Evolutionary conservation across 2,329 filamentous ascomycete species (phyloP), one percentile per base, ranked within the genome.

Genomic region (Alternaria burnsii): DNA sequence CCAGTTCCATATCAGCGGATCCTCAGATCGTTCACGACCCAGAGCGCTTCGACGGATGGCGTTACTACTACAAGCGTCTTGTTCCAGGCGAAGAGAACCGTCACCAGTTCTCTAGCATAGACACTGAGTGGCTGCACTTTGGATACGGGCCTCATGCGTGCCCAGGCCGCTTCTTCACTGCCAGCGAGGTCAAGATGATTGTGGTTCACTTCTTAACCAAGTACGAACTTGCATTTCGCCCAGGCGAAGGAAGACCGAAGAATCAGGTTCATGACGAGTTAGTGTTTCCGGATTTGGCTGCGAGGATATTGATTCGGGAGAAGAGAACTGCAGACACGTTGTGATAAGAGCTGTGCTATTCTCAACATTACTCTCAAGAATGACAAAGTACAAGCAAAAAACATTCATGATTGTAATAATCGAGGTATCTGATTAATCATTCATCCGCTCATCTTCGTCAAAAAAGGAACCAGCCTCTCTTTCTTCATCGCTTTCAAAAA

Each of bases 381-480:
- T 11, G 18, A 4, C 24, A 8, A 8, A 2, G 6, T 20, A 40
- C 6, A 6, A 14, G 3, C 6, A 24, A 42, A 42, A 24, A 42
- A 24, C 20, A 42, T 40, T 42, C 40, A 24, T 42, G 20, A 42
- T 42, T 24, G 12, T 42, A 42, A 42, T 6, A 24, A 42, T 42
- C 40, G 20, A 42, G 40, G 40, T 42, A 42, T 42, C 40, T 14
- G 22, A 42, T 11, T 42, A 41, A 41, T 42, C 20, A 24, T 42
- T 20, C 20, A 16, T 24, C 3, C 20, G 7, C 20, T 3, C 20
- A 24, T 24, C 40, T 6, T 24, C 40, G 16, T 42, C 40, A 34
- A 34, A 34, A 32, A 47, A 30, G 24, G 46, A 22, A 48, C 46
- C 46, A 48, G 46, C 46, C 46, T 48, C 46, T 34, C 32, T 36